Base-by-base conservation (phyloP, 352 stramenopile species). In the Globisporangium nodosum region DNA sequence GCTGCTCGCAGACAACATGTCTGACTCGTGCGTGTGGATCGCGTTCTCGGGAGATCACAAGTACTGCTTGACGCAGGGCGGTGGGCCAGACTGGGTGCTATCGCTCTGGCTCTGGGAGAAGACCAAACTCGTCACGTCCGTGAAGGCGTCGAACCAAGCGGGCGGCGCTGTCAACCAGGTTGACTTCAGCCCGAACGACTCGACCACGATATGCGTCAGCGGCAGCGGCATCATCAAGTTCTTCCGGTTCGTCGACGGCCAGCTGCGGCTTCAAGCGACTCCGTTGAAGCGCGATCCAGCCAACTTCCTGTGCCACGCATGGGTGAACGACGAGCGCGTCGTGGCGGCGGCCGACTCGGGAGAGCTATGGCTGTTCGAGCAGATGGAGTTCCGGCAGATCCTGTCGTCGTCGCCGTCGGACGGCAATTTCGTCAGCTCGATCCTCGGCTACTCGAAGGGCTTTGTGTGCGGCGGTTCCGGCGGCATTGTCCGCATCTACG, bases 71-170 rank as follows among this genome's bases (percentile, higher is more conserved):
- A 92, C 90, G 0, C 90, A 97, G 56, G 86, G 89, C 20, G 87
- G 79, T 0, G 82, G 74, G 1, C 94, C 94, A 0, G 94, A 98
- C 58, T 98, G 91, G 88, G 73, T 84, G 24, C 60, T 98, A 5
- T 87, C 92, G 27, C 66, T 97, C 30, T 98, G 94, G 90, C 59
- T 92, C 8, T 96, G 90, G 77, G 94, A 98, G 49, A 98, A 98
- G 53, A 81, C 77, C 45, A 98, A 98, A 65, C 61, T 95, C 21
- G 54, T 97, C 16, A 72, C 80, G 8, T 86, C 73, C 0, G 71
- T 87, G 15, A 94, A 94, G 59, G 72, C 82, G 21, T 82, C 80
- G 15, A 88, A 85, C 42, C 69, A 82, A 49, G 72, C 79, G 5
- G 82, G 78, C 7, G 83, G 87, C 0, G 70, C 76, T 3, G 74